phyloP scores from a whole-genome alignment of 73 alveolate species.

The Symbiodinium natans region DNA sequence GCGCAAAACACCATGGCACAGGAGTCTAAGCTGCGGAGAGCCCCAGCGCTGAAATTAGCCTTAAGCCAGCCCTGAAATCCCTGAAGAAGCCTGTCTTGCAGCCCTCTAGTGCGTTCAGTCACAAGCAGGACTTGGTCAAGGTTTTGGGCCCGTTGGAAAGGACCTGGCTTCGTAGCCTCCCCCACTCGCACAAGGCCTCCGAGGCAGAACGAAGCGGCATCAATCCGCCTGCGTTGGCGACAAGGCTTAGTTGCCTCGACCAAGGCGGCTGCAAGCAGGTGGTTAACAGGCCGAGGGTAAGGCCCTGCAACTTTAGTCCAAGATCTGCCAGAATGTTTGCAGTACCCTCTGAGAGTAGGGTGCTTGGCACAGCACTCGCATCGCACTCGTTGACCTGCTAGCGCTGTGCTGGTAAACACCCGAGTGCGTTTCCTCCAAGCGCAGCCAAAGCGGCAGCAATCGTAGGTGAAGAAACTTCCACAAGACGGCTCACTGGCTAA shows the following conservation, averaged over 20 bases:
- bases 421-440: neutral
- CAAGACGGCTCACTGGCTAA: neutral
- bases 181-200: neutral
- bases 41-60: neutral
- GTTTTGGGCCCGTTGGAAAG: neutral
- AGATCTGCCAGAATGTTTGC: neutral
- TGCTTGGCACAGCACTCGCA: neutral
- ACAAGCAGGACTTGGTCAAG: neutral
- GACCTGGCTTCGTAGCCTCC: neutral
- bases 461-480: neutral
- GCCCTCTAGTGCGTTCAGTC: neutral
- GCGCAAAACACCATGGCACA: neutral
- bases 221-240: neutral
- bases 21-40: neutral
- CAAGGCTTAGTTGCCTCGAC: neutral
- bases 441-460: constrained; percentile 9
- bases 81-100: neutral
- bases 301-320: neutral
- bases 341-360: neutral
- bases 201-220: neutral
- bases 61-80: neutral
- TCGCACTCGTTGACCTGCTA: neutral
- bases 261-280: neutral
- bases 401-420: neutral
- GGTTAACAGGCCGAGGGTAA: neutral